phyloP scores from a whole-genome alignment of 2,329 filamentous ascomycete species.

The Trichoderma simmonsii region DNA sequence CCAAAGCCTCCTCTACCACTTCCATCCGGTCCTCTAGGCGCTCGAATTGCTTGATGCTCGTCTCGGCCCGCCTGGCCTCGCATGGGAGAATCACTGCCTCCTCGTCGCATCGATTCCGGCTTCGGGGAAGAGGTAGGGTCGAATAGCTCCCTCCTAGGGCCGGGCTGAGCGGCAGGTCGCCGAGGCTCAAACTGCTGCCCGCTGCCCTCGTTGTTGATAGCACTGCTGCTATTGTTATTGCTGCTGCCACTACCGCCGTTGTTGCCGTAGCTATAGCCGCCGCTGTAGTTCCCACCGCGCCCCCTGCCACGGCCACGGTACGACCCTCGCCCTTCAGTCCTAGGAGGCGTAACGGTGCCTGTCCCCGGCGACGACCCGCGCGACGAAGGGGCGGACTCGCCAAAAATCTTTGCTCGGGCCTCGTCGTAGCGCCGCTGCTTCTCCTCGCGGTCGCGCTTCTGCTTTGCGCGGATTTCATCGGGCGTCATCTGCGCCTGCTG shows the following conservation, averaged over 20 bases:
- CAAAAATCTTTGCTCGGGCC: slow-evolving; percentile 82
- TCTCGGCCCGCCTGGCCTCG: slow-evolving; percentile 48
- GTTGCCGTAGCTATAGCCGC: slow-evolving; percentile 24
- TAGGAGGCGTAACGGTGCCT: slow-evolving; percentile 56
- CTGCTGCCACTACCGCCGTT: slow-evolving; percentile 26
- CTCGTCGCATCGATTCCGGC: slow-evolving; percentile 46
- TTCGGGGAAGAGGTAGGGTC: slow-evolving; percentile 71
- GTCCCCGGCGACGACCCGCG: slow-evolving; percentile 57
- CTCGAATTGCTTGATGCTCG: slow-evolving; percentile 66
- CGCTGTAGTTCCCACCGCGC: slow-evolving; percentile 34
- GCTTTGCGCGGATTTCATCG: slow-evolving; percentile 74
- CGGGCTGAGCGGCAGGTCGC: slow-evolving; percentile 25
- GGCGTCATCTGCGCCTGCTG: slow-evolving; percentile 63
- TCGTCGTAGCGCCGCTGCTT: slow-evolving; percentile 90
- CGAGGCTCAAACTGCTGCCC: slow-evolving; percentile 31
- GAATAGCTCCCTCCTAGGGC: slow-evolving; percentile 61
- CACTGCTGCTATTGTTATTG: slow-evolving; percentile 24
- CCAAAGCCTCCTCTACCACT: slow-evolving; percentile 76
- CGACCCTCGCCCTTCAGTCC: slow-evolving; percentile 31
- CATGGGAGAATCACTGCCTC: slow-evolving; percentile 28
- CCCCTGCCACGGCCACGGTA: slow-evolving; percentile 48
- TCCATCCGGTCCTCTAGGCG: slow-evolving; percentile 74
- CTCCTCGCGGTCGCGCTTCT: slow-evolving; percentile 77
- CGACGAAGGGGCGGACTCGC: slow-evolving; percentile 54
- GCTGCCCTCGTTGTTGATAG: slow-evolving; percentile 24